Percentiles rank a stretch among this genome's conserved stretches.
These are phyloP conservation scores for Corymbia maculata DNA, from an alignment of 345 rosid genomes.

Conservation along the genomic window DNA sequence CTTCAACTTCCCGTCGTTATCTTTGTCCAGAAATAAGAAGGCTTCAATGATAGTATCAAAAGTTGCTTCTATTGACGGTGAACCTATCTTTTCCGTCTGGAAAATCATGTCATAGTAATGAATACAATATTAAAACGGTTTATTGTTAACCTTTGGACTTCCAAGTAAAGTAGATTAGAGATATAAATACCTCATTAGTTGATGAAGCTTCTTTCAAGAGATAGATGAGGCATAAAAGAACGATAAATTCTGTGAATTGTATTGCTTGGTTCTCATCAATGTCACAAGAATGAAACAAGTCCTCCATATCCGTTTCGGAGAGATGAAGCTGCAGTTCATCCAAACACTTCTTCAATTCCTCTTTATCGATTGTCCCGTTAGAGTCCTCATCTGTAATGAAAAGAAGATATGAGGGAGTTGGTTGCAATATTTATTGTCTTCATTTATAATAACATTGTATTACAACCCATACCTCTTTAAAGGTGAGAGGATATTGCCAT, in stretches of 20 bases:
- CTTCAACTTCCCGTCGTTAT: slow-evolving; percentile 68
- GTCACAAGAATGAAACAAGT: slow-evolving; percentile 69
- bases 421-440: background rate
- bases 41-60: slow-evolving; percentile 68
- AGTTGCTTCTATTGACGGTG: slow-evolving; percentile 51
- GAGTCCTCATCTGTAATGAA: slow-evolving; percentile 45
- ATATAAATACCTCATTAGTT: background rate
- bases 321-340: slow-evolving; percentile 40
- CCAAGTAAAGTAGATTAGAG: background rate
- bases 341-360: slow-evolving; percentile 63
- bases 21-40: slow-evolving; percentile 74
- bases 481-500: background rate
- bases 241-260: slow-evolving; percentile 77
- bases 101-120: slow-evolving; percentile 7
- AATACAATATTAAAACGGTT: background rate
- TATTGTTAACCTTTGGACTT: background rate
- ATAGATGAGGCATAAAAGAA: slow-evolving; percentile 68
- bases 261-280: slow-evolving; percentile 71
- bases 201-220: slow-evolving; percentile 51
- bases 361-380: slow-evolving; percentile 55
- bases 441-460: background rate
- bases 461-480: background rate
- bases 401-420: background rate
- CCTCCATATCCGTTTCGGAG: slow-evolving; percentile 59
- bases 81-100: slow-evolving; percentile 28